These are phyloP conservation scores for Leptographium procerum DNA, from an alignment of 2,329 filamentous ascomycete species.

Conservation along the genomic window DNA sequence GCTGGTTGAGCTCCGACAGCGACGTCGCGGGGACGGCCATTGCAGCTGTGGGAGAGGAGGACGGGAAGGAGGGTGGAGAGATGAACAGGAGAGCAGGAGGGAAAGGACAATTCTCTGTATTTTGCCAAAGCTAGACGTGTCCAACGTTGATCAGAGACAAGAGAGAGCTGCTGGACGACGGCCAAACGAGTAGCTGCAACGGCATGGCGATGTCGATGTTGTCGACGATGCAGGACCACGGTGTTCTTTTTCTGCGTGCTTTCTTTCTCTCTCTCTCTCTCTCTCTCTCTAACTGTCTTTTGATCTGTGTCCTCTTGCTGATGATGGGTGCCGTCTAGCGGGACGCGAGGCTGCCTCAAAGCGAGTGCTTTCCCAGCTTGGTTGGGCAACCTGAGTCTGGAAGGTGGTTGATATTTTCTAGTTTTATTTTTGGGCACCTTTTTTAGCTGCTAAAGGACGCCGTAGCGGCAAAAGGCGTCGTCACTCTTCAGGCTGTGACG, in stretches of 20 bases:
- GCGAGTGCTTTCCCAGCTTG: neutral
- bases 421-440: no score
- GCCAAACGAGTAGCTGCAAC: neutral
- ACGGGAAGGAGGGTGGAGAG: neutral
- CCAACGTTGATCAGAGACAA: neutral
- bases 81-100: no score
- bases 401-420: no score
- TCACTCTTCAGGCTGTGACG: neutral
- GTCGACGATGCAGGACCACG: neutral
- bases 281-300: no score
- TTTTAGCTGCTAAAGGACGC: no score
- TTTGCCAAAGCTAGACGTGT: neutral
- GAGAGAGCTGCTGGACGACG: neutral
- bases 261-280: neutral
- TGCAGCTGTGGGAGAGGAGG: neutral
- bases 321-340: neutral
- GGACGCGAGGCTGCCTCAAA: neutral
- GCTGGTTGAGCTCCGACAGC: conserved; percentile 62
- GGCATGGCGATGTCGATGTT: neutral
- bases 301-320: no score
- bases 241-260: neutral
- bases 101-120: no score
- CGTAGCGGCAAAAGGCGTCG: neutral
- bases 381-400: neutral
- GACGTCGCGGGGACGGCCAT: conserved; percentile 64